Evolutionary conservation across 2,329 filamentous ascomycete species (phyloP).

Genomic region (Phialemoniopsis sp.): DNA sequence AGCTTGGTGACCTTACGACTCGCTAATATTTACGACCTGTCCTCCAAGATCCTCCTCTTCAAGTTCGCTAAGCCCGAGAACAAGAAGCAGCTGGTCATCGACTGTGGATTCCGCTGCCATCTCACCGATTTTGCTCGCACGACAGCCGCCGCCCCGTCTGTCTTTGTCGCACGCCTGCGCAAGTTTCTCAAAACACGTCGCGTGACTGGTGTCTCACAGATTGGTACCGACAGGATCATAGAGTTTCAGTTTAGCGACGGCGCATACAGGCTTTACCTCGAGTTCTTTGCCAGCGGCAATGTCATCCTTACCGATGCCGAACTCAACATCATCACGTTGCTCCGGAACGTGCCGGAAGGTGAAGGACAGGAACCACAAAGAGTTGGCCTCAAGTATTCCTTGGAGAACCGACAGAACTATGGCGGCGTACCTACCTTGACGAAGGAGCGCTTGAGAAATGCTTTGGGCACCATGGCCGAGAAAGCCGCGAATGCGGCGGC

Average conservation of each 20-base stretch:
- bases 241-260: constrained; percentile 93
- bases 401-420: constrained; percentile 83
- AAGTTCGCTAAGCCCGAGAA: constrained; percentile 90
- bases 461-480: constrained; percentile 62
- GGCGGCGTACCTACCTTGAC: constrained; percentile 71
- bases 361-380: constrained; percentile 81
- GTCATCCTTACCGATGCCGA: constrained; percentile 87
- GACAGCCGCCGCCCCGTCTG: constrained; percentile 77
- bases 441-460: constrained; percentile 64
- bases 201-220: constrained; percentile 74
- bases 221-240: constrained; percentile 90
- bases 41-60: constrained; percentile 89
- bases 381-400: constrained; percentile 71
- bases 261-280: constrained; percentile 78
- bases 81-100: constrained; percentile 86
- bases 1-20: constrained; percentile 75
- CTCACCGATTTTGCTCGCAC: constrained; percentile 86
- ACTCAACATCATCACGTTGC: constrained; percentile 74
- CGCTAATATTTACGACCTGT: constrained; percentile 93
- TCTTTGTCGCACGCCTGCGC: constrained; percentile 79
- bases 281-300: constrained; percentile 96
- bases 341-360: constrained; percentile 76
- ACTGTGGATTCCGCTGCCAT: constrained; percentile 94
- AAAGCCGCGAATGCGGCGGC: constrained; percentile 47
- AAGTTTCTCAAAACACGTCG: constrained; percentile 86